Evolutionary conservation across 1,139 yeast species (phyloP).

Genomic region (Suhomyces coccinellae): DNA sequence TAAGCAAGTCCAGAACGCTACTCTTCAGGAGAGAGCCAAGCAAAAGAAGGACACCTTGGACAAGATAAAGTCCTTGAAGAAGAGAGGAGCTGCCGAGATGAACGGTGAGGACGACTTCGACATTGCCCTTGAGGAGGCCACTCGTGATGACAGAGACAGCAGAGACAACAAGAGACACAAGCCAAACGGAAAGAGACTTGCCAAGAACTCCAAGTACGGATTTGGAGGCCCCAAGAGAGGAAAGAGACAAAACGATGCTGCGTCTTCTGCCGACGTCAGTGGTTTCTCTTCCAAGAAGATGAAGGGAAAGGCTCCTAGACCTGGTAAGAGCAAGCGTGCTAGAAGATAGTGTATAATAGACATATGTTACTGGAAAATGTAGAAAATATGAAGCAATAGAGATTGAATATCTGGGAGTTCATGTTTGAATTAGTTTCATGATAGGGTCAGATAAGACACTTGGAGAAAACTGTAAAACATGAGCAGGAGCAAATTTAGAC

Average conservation of each 20-base stretch:
- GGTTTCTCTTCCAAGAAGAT: constrained; percentile 57
- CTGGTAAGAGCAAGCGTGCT: constrained; percentile 70
- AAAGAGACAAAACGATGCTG: constrained; percentile 70
- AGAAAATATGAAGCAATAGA: background rate
- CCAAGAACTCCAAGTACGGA: constrained; percentile 66
- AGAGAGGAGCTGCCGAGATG: constrained; percentile 77
- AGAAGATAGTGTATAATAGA: constrained; percentile 15
- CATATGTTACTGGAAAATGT: background rate
- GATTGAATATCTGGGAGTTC: too few relatives aligned
- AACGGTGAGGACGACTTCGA: constrained; percentile 59
- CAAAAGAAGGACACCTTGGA: constrained; percentile 91
- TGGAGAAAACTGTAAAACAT: too few relatives aligned
- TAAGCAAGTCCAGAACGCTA: constrained; percentile 93
- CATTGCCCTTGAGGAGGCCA: constrained; percentile 88
- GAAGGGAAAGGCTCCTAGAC: constrained; percentile 55
- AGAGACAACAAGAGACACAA: constrained; percentile 42
- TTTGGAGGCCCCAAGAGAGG: constrained; percentile 79
- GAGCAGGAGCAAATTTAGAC: too few relatives aligned
- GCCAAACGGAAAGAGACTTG: constrained; percentile 62
- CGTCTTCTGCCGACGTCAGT: constrained; percentile 68
- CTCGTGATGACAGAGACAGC: constrained; percentile 40
- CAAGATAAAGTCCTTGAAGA: constrained; percentile 84
- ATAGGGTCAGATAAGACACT: too few relatives aligned
- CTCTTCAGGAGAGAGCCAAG: constrained; percentile 91
- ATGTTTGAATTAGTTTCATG: too few relatives aligned